Conservation (phyloP, 495 filamentous ascomycete genomes). For the Penicillium nucicola region DNA sequence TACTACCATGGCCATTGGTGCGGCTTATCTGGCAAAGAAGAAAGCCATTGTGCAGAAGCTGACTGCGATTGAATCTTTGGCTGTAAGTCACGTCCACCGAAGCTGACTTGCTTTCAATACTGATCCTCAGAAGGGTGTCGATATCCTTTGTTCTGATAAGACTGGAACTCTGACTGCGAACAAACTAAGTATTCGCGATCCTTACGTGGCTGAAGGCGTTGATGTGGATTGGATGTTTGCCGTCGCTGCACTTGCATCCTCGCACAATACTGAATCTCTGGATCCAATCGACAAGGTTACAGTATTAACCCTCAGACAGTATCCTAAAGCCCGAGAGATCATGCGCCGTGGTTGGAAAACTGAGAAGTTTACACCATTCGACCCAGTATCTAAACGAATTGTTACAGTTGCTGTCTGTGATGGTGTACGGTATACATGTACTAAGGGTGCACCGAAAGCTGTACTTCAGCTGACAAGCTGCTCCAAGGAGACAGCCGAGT, state of each 20-base stretch:
- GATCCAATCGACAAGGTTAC: slow-evolving; percentile 76
- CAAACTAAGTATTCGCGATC: slow-evolving; percentile 67
- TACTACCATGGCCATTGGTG: slow-evolving; percentile 95
- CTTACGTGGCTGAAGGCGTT: slow-evolving; percentile 67
- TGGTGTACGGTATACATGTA: slow-evolving; percentile 61
- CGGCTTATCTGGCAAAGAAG: slow-evolving; percentile 89
- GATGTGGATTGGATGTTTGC: slow-evolving; percentile 77
- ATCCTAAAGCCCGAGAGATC: slow-evolving; percentile 63
- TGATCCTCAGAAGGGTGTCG: slow-evolving; percentile 60
- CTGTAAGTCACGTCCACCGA: slow-evolving; percentile 39
- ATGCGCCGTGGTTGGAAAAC: slow-evolving; percentile 65
- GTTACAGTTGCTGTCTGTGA: slow-evolving; percentile 59
- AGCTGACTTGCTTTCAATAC: not conserved
- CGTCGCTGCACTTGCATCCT: slow-evolving; percentile 67
- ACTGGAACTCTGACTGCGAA: slow-evolving; percentile 71
- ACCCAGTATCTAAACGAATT: slow-evolving; percentile 73
- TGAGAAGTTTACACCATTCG: slow-evolving; percentile 68
- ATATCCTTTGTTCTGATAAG: slow-evolving; percentile 98
- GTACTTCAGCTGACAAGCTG: slow-evolving; percentile 63
- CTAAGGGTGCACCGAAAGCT: slow-evolving; percentile 71
- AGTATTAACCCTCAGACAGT: slow-evolving; percentile 62
- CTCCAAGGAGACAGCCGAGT: slow-evolving; percentile 53
- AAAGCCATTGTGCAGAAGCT: slow-evolving; percentile 97
- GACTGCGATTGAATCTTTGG: slow-evolving; percentile 89
- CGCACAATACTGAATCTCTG: slow-evolving; percentile 68